Evolutionary conservation across 2,329 filamentous ascomycete genomes (phyloP), one percentile per base, ranked within the genome.

Genomic region (Aplosporella prunicola): DNA sequence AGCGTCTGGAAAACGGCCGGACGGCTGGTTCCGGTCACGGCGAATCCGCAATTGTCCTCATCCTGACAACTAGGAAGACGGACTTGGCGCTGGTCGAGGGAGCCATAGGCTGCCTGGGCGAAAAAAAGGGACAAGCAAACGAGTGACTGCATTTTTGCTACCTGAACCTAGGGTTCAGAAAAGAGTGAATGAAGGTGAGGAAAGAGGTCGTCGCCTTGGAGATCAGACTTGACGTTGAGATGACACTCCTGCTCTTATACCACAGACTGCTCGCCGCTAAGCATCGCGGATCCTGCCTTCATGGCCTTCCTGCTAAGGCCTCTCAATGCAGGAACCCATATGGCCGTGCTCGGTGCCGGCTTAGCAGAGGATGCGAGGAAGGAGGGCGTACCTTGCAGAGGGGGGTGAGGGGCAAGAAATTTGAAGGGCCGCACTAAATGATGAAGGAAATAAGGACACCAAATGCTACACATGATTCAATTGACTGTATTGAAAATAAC

Each of bases 331-430:
- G 32, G 24, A 13, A 26, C 3, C 23, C 15, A n/a, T 26, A 10
- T 14, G 18, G 20, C 23, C 13, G 5, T 8, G 20, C 11, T 22
- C 11, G 27, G 4, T 17, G 11, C 32, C 15, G 3, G 15, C 23
- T 26, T 14, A 18, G 16, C 15, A 20, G 9, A 9, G 24, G 22
- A 26, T 13, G 5, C n/a, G 20, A 14, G 8, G 9, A 26, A 20
- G 11, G 5, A 13, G 23, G 20, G 16, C 11, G 25, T 35, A 14
- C 33, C 33, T 35, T 35, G 33, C 33, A 35, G 33, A 27, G 25
- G n/a, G 17, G 25, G 24, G 6, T 28, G n/a, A 9, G 16, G 17
- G 17, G 25, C n/a, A n/a, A n/a, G n/a, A n/a, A n/a, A n/a, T n/a
- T n/a, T n/a, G n/a, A n/a, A n/a, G n/a, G n/a, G n/a, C n/a, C n/a